Evolutionary conservation across 139 green algal species (phyloP).

Genomic region (Pycnococcus provasolii): DNA sequence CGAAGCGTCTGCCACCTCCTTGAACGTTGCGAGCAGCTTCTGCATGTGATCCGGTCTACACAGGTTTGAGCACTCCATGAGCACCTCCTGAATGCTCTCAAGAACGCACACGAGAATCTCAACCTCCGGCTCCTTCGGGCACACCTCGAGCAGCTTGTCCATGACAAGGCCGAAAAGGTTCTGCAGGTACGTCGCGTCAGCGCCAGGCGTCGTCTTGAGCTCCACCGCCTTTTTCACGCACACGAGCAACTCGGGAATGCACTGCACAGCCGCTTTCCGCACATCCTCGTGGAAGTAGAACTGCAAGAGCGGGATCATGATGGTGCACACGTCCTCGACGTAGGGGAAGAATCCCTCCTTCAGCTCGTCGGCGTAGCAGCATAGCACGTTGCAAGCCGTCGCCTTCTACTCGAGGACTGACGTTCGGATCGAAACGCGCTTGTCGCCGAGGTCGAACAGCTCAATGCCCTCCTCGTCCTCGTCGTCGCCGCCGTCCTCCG

Average conservation of each 20-base stretch:
- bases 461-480: slow-evolving; percentile 52
- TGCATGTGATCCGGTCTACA: slow-evolving; percentile 31
- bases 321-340: slow-evolving; percentile 60
- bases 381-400: slow-evolving; percentile 95
- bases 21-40: slow-evolving; percentile 44
- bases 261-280: slow-evolving; percentile 42
- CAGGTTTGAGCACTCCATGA: slow-evolving; percentile 20
- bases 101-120: slow-evolving; percentile 26
- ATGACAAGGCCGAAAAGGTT: slow-evolving; percentile 57
- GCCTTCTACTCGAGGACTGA: slow-evolving; percentile 87
- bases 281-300: slow-evolving; percentile 98
- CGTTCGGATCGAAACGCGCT: slow-evolving; percentile 60
- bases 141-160: slow-evolving; percentile 49
- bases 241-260: slow-evolving; percentile 75
- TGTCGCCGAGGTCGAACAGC: slow-evolving; percentile 63
- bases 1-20: slow-evolving; percentile 51
- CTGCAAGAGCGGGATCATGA: slow-evolving; percentile 74
- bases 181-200: slow-evolving; percentile 44
- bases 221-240: slow-evolving; percentile 50
- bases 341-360: slow-evolving; percentile 90
- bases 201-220: neutral
- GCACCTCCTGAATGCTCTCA: slow-evolving; percentile 27
- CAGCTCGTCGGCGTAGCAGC: slow-evolving; percentile 93
- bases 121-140: slow-evolving; percentile 47
- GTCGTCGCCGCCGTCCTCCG: slow-evolving; percentile 33